A percentile compares a stretch with the other conserved stretches of the same genome.
Evolutionary conservation across 768 basidiomycete genomes (phyloP).

Genomic region (Cystofilobasidium ferigula): DNA sequence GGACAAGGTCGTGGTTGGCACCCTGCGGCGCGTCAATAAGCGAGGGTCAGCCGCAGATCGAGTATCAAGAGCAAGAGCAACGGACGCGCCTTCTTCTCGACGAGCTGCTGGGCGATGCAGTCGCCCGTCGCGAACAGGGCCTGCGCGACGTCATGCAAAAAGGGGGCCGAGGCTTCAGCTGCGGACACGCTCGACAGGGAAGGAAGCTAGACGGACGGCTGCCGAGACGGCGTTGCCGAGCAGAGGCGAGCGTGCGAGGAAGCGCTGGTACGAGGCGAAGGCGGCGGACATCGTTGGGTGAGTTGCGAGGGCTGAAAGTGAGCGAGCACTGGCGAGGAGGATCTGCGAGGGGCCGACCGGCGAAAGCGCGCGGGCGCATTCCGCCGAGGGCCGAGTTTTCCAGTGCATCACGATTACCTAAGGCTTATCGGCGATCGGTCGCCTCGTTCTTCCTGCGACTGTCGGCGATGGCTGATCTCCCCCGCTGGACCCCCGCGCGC

Average conservation of each 20-base stretch:
- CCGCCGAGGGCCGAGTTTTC: too few relatives aligned
- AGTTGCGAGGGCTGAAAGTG: too few relatives aligned
- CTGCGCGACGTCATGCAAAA: conserved; percentile 8
- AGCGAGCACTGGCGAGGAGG: background rate
- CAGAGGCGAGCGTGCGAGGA: conserved; percentile 18
- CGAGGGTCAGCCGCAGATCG: background rate
- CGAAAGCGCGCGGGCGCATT: too few relatives aligned
- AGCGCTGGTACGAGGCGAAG: conserved; percentile 24
- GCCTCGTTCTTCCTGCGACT: too few relatives aligned
- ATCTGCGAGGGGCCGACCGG: background rate
- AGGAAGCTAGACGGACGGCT: conserved; percentile 12
- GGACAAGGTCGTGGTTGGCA: conserved; percentile 15
- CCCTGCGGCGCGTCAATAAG: background rate
- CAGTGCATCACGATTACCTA: too few relatives aligned
- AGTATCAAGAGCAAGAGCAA: background rate
- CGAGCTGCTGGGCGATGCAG: conserved; percentile 24
- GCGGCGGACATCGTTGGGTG: conserved; percentile 14
- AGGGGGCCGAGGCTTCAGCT: background rate
- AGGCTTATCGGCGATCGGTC: too few relatives aligned
- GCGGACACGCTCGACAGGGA: background rate
- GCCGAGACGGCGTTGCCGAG: conserved; percentile 23
- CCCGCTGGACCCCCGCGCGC: too few relatives aligned
- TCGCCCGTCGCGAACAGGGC: conserved; percentile 26
- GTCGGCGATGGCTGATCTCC: too few relatives aligned
- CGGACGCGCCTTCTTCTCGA: conserved; percentile 25